Conservation (phyloP, 306 rosid genomes). For the Rosa rugosa region DNA sequence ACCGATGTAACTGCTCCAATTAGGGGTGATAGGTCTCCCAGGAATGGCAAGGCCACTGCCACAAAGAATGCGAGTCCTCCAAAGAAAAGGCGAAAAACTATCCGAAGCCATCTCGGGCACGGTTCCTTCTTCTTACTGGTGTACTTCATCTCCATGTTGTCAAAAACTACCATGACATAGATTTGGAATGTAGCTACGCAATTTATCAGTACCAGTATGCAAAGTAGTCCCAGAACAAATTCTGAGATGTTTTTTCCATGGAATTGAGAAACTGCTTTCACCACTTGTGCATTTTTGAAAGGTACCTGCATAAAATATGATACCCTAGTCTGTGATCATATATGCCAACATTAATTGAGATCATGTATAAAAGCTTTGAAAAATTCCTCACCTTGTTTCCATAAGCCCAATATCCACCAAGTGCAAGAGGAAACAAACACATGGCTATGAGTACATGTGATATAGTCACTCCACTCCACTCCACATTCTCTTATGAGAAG, state of each 20-base stretch:
- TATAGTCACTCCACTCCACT: slow-evolving; percentile 52
- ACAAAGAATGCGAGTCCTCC: slow-evolving; percentile 52
- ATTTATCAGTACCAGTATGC: slow-evolving; percentile 37
- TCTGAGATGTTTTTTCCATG: slow-evolving; percentile 39
- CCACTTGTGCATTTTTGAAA: slow-evolving; percentile 26
- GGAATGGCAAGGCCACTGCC: slow-evolving; percentile 62
- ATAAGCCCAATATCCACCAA: slow-evolving; percentile 70
- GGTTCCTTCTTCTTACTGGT: slow-evolving; percentile 36
- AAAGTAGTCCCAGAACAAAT: slow-evolving; percentile 40
- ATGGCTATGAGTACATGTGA: slow-evolving; percentile 46
- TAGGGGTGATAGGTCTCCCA: slow-evolving; percentile 45
- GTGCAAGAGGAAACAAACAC: slow-evolving; percentile 56
- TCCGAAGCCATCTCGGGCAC: slow-evolving; percentile 39
- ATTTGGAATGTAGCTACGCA: slow-evolving; percentile 55
- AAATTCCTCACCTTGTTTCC: slow-evolving; percentile 48
- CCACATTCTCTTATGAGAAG: slow-evolving; percentile 46
- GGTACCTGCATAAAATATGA: slow-evolving; percentile 36
- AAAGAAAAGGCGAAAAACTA: slow-evolving; percentile 38
- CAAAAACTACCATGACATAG: slow-evolving; percentile 59
- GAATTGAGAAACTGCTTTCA: slow-evolving; percentile 40
- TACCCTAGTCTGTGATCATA: background rate
- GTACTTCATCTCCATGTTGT: slow-evolving; percentile 55
- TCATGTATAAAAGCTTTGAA: background rate
- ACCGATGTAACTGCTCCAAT: slow-evolving; percentile 51
- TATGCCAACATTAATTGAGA: background rate